Conservation (phyloP, 805 yeast species). For the Pichia sporocuriosa region DNA sequence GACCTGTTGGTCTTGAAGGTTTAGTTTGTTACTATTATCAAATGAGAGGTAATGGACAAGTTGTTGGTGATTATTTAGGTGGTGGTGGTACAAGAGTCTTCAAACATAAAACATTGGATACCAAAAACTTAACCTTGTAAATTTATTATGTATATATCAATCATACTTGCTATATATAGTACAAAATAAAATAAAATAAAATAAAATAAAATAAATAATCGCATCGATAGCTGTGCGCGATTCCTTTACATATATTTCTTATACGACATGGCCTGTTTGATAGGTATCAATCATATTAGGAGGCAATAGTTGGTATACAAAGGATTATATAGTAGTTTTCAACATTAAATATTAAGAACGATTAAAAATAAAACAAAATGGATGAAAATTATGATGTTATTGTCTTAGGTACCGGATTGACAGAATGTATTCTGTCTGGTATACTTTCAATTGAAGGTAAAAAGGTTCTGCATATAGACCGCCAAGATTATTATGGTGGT, state of each 20-base stretch:
- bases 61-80: constrained; percentile 86
- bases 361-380: constrained; percentile 42
- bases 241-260: too few species aligned
- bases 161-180: too few species aligned
- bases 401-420: constrained; percentile 89
- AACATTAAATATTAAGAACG: too few species aligned
- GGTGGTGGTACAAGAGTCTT: constrained; percentile 83
- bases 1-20: constrained; percentile 98
- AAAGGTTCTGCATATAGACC: constrained; percentile 92
- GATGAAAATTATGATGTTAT: constrained; percentile 97
- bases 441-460: constrained; percentile 95
- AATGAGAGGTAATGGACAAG: constrained; percentile 85
- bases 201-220: too few species aligned
- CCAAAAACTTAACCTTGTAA: constrained; percentile 21
- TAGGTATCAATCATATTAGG: too few species aligned
- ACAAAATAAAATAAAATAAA: too few species aligned
- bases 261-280: too few species aligned
- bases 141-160: too few species aligned
- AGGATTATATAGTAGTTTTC: too few species aligned
- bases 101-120: constrained; percentile 60
- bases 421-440: constrained; percentile 94
- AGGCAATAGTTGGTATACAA: too few species aligned
- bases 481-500: constrained; percentile 94
- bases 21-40: constrained; percentile 93
- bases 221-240: too few species aligned